These are phyloP conservation scores for Aureobasidium melanogenum DNA, from an alignment of 2,329 filamentous ascomycete genomes.

Conservation along the genomic window DNA sequence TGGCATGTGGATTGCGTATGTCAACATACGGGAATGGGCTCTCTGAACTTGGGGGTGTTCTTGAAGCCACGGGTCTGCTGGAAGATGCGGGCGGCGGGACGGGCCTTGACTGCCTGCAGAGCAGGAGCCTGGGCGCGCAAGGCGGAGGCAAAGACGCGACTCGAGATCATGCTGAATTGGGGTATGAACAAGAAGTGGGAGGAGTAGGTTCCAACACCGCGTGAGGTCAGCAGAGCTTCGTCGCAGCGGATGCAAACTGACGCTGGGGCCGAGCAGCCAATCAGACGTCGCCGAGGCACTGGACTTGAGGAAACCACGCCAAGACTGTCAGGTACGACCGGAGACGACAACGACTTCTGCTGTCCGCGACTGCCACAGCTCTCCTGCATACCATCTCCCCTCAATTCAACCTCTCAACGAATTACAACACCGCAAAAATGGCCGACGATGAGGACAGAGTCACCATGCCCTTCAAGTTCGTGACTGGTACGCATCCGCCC, in stretches of 20 bases:
- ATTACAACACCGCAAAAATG: conserved; percentile 57
- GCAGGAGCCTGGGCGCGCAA: conserved; percentile 24
- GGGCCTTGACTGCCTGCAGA: conserved; percentile 10
- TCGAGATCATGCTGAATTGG: conserved; percentile 26
- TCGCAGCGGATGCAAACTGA: background rate
- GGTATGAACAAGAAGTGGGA: background rate
- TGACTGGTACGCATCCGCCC: conserved; percentile 66
- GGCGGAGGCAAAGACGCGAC: conserved; percentile 28
- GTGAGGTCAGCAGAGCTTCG: conserved; percentile 9
- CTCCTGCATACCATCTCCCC: background rate
- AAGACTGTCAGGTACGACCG: conserved; percentile 3
- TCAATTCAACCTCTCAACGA: conserved; percentile 5
- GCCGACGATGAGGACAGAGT: conserved; percentile 80
- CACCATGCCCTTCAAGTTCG: conserved; percentile 99
- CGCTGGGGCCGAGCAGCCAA: conserved; percentile 3
- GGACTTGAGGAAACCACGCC: background rate
- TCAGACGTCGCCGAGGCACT: background rate
- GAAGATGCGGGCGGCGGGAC: conserved; percentile 12
- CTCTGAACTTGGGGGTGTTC: conserved; percentile 21
- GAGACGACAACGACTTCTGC: conserved; percentile 5
- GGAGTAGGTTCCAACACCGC: background rate
- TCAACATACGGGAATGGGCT: conserved; percentile 25
- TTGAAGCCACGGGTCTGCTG: conserved; percentile 26
- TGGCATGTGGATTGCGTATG: background rate
- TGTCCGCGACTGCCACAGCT: background rate